phyloP scores from a whole-genome alignment of 768 basidiomycete species.

The Calocera cornea region DNA sequence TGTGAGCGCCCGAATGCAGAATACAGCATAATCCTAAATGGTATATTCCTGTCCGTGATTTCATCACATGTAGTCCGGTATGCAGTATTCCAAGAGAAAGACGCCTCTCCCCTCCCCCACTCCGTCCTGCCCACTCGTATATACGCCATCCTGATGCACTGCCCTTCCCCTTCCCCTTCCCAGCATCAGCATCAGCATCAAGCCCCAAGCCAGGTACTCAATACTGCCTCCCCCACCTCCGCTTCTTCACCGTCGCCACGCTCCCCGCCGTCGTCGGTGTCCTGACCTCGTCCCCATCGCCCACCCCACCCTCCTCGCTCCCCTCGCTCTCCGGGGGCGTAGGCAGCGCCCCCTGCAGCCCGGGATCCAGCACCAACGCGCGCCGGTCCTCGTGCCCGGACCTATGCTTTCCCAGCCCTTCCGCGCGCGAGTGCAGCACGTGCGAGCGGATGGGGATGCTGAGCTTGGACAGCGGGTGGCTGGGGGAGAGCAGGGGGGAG shows the following conservation, averaged over 20 bases:
- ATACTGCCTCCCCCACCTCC: conserved; percentile 3
- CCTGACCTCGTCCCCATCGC: background rate
- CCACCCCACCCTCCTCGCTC: background rate
- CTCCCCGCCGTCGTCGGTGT: background rate
- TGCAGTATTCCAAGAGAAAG: no score
- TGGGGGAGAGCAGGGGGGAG: background rate
- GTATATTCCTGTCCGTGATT: no score
- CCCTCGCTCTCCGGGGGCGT: background rate
- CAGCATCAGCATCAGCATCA: no score
- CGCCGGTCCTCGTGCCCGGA: background rate
- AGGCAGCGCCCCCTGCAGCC: background rate
- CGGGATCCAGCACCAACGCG: background rate
- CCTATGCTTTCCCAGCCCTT: background rate
- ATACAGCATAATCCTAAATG: no score
- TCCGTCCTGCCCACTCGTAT: no score
- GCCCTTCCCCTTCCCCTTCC: no score
- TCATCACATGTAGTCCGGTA: no score
- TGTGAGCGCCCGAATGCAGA: no score
- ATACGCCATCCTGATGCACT: background rate
- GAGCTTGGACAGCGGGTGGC: background rate
- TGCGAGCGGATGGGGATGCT: background rate
- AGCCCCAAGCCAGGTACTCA: background rate
- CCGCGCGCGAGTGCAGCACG: background rate
- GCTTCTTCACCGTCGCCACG: background rate
- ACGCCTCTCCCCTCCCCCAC: no score